A percentile compares a stretch with the other conserved stretches of the same genome.
phyloP scores from a whole-genome alignment of 192 early-diverging fungal species.

The Dissophora ornata region DNA sequence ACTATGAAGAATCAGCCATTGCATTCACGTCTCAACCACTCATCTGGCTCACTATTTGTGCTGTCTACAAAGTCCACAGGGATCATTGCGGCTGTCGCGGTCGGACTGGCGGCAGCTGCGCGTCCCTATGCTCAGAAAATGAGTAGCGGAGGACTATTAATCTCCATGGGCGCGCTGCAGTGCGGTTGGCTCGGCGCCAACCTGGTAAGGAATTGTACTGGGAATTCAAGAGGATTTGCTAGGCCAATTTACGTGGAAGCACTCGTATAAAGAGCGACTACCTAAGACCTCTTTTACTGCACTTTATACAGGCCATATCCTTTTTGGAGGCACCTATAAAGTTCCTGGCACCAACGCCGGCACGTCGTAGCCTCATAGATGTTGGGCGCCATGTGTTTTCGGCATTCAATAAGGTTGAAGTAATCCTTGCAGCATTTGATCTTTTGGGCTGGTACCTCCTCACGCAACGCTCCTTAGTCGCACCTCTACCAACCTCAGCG shows the following conservation, averaged over 20 bases:
- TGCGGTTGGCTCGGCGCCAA: slow-evolving; percentile 46
- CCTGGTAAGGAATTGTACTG: slow-evolving; percentile 35
- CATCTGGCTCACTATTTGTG: slow-evolving; percentile 34
- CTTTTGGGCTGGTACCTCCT: slow-evolving; percentile 45
- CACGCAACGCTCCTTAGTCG: slow-evolving; percentile 17
- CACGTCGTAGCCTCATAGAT: slow-evolving; percentile 30
- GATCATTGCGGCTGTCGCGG: slow-evolving; percentile 32
- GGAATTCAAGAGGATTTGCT: too few relatives aligned
- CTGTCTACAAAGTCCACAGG: slow-evolving; percentile 44
- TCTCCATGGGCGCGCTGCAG: slow-evolving; percentile 42
- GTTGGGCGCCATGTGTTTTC: slow-evolving; percentile 57
- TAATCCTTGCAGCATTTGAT: slow-evolving; percentile 43
- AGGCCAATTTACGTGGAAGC: too few relatives aligned
- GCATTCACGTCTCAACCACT: slow-evolving; percentile 27
- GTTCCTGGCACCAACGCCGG: slow-evolving; percentile 42
- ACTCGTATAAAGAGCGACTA: too few relatives aligned
- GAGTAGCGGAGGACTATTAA: slow-evolving; percentile 14
- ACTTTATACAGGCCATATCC: slow-evolving; percentile 51
- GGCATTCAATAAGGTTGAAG: slow-evolving; percentile 51
- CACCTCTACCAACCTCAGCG: not conserved
- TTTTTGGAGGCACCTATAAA: slow-evolving; percentile 54
- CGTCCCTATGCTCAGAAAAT: slow-evolving; percentile 19
- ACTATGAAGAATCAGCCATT: slow-evolving; percentile 30
- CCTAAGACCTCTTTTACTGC: too few relatives aligned
- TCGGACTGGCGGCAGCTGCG: slow-evolving; percentile 37